Percentiles rank a stretch among this genome's conserved stretches.
Conservation (phyloP, 805 yeast species). For the Metschnikowia peoriensis region DNA sequence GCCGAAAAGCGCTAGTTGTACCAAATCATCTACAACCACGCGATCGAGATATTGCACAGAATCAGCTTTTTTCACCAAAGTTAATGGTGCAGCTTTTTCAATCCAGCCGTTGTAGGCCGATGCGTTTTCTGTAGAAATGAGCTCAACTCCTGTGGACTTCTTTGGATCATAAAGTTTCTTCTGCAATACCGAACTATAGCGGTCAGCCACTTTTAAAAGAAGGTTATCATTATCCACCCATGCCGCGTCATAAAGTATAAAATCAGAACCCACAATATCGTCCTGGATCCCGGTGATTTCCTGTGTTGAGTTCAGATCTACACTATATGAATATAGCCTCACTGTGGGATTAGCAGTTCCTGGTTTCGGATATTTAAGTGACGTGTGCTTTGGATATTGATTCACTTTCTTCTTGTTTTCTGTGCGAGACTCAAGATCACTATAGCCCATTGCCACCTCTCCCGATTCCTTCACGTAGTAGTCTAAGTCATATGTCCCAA, state of each 20-base stretch:
- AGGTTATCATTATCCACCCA: conserved; percentile 21
- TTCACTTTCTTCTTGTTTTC: conserved; percentile 15
- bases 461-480: conserved; percentile 41
- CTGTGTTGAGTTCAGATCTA: conserved; percentile 24
- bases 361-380: conserved; percentile 70
- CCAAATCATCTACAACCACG: conserved; percentile 19
- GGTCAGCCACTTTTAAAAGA: conserved; percentile 21
- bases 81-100: conserved; percentile 19
- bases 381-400: conserved; percentile 47
- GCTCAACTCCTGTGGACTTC: not conserved
- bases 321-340: conserved; percentile 40
- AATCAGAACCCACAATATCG: conserved; percentile 15
- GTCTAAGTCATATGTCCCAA: conserved; percentile 51
- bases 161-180: conserved; percentile 17
- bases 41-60: conserved; percentile 20
- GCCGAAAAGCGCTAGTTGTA: conserved; percentile 22
- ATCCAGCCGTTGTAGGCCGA: conserved; percentile 23
- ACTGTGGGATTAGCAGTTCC: conserved; percentile 62
- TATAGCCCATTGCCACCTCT: conserved; percentile 15
- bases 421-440: not conserved
- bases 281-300: conserved; percentile 16
- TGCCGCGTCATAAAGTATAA: conserved; percentile 20
- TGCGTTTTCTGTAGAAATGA: conserved; percentile 11
- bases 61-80: conserved; percentile 9
- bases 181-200: conserved; percentile 19